Evolutionary conservation across 2,329 filamentous ascomycete genomes (phyloP).

Genomic region (Hypoxylon sp.): DNA sequence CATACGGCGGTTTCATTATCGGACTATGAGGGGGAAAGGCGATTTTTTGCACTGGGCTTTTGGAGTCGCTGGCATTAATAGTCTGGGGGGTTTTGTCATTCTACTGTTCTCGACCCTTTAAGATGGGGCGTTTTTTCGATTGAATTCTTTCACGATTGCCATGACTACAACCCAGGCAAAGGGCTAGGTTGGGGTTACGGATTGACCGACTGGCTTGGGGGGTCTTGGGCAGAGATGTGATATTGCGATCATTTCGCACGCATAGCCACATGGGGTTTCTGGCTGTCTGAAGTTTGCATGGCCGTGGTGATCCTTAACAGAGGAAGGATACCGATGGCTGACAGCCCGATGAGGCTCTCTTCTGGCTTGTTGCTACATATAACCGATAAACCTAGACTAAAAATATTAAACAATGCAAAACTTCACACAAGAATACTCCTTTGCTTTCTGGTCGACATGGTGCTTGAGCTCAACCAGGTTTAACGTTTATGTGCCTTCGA

Average conservation of each 20-base stretch:
- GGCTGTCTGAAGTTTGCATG: constrained; percentile 41
- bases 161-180: constrained; percentile 45
- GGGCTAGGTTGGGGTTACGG: constrained; percentile 33
- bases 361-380: constrained; percentile 36
- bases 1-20: constrained; percentile 13
- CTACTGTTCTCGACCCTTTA: constrained; percentile 37
- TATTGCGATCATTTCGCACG: constrained; percentile 12
- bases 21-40: constrained; percentile 13
- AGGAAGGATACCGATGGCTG: constrained; percentile 6
- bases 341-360: constrained; percentile 25
- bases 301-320: constrained; percentile 15
- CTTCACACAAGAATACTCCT: constrained; percentile 9
- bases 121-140: constrained; percentile 40
- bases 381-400: constrained; percentile 44
- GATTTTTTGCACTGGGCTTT: constrained; percentile 15
- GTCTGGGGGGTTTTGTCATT: constrained; percentile 37
- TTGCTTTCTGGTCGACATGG: neutral
- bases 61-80: constrained; percentile 33
- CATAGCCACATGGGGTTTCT: constrained; percentile 21
- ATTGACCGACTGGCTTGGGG: constrained; percentile 26
- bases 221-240: constrained; percentile 23
- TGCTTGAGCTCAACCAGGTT: neutral
- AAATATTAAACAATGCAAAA: constrained; percentile 47
- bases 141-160: constrained; percentile 47
- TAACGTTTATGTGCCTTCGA: neutral